Evolutionary conservation across 768 basidiomycete species (phyloP).

Genomic region (Hysterangium stoloniferum): DNA sequence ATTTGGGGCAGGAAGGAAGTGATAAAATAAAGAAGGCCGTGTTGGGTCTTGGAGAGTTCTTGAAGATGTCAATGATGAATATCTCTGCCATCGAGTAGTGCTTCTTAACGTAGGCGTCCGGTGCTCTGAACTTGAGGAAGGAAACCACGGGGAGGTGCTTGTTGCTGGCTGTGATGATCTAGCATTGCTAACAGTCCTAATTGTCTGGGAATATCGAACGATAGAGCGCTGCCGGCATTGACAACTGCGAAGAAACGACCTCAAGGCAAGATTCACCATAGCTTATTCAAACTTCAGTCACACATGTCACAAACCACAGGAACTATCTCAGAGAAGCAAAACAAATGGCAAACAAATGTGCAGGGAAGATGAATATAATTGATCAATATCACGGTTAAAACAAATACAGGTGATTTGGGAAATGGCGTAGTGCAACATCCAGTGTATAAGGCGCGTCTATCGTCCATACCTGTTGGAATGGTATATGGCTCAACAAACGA

Average conservation of each 20-base stretch:
- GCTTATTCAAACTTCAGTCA: too few species aligned
- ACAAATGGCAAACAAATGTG: too few species aligned
- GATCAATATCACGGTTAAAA: too few species aligned
- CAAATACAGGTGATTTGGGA: background rate
- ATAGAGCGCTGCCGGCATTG: background rate
- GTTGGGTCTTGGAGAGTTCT: constrained; percentile 41
- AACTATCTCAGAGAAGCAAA: too few species aligned
- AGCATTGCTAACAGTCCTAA: background rate
- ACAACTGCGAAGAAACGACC: background rate
- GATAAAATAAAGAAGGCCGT: constrained; percentile 65
- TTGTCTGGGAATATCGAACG: background rate
- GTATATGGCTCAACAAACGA: constrained; percentile 2
- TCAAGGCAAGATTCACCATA: background rate
- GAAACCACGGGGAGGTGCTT: background rate
- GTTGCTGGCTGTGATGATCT: background rate
- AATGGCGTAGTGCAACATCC: background rate
- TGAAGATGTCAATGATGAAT: background rate
- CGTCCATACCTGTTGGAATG: constrained; percentile 33
- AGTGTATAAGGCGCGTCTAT: constrained; percentile 16
- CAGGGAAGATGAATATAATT: too few species aligned
- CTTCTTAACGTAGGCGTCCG: too few species aligned
- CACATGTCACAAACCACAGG: background rate
- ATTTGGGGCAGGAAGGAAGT: constrained; percentile 47
- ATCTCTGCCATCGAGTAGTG: background rate
- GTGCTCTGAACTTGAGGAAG: background rate